phyloP scores from a whole-genome alignment of 352 stramenopile genomes.

The Globisporangium yorkense region DNA sequence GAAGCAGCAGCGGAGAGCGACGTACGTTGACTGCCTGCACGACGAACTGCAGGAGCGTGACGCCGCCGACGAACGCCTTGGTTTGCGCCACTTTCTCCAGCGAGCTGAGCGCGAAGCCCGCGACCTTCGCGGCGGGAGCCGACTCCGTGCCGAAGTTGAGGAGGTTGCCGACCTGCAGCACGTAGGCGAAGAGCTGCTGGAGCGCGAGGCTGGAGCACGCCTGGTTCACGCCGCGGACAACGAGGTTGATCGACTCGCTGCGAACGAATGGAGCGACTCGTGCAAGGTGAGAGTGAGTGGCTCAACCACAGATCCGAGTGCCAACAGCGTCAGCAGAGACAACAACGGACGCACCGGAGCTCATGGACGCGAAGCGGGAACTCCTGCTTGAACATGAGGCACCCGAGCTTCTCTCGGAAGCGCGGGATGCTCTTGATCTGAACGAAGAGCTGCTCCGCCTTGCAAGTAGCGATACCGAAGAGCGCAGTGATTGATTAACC shows the following conservation, averaged over 20 bases:
- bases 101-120: constrained; percentile 72
- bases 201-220: constrained; percentile 61
- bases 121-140: constrained; percentile 14
- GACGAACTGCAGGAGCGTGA: constrained; percentile 76
- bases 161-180: constrained; percentile 72
- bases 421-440: constrained; percentile 50
- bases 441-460: constrained; percentile 74
- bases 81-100: constrained; percentile 75
- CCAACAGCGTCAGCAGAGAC: not conserved
- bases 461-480: not conserved
- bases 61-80: constrained; percentile 66
- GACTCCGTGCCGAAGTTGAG: constrained; percentile 49
- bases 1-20: not conserved
- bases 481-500: not conserved
- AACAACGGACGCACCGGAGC: constrained; percentile 36
- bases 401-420: constrained; percentile 67
- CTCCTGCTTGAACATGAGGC: constrained; percentile 76
- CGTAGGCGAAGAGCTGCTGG: constrained; percentile 54
- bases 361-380: constrained; percentile 61
- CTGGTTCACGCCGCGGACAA: constrained; percentile 68
- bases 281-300: not conserved
- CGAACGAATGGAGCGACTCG: not conserved
- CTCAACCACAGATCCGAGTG: not conserved
- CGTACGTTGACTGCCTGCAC: constrained; percentile 66
- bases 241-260: constrained; percentile 53